Evolutionary conservation across 1,284 basidiomycete genomes (phyloP).

Genomic region (Cutaneotrichosporon dermatis): DNA sequence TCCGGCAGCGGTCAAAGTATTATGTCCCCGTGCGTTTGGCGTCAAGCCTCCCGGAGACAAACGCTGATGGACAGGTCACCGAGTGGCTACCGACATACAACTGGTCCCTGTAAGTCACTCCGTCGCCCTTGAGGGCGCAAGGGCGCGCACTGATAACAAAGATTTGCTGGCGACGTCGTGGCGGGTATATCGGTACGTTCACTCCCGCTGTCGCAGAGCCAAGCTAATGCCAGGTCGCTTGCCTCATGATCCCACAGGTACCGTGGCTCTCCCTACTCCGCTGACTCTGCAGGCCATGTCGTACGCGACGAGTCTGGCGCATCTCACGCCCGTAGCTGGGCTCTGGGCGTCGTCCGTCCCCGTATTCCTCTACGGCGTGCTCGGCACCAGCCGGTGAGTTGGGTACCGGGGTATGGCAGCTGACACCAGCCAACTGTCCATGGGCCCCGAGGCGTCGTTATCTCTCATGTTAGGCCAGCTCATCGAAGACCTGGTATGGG

Average conservation of each 20-base stretch:
- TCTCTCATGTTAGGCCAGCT: constrained; percentile 85
- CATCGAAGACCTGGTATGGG: constrained; percentile 63
- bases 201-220: background rate
- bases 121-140: background rate
- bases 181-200: constrained; percentile 66
- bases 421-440: constrained; percentile 48
- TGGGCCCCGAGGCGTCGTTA: constrained; percentile 85
- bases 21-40: constrained; percentile 39
- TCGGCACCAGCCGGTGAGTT: constrained; percentile 66
- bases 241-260: constrained; percentile 81
- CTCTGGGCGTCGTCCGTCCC: constrained; percentile 80
- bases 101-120: constrained; percentile 58
- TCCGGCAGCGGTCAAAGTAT: constrained; percentile 47
- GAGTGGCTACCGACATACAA: constrained; percentile 81
- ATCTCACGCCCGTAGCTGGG: constrained; percentile 73
- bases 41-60: background rate
- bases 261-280: background rate
- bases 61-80: constrained; percentile 28
- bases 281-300: constrained; percentile 59
- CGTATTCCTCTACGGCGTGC: constrained; percentile 72
- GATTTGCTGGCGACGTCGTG: constrained; percentile 72
- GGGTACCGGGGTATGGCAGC: background rate
- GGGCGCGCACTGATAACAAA: constrained; percentile 34
- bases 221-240: constrained; percentile 56
- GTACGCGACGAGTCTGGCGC: constrained; percentile 80